These are phyloP conservation scores for Domatiomyces catenatus DNA, from an alignment of 2,329 filamentous ascomycete genomes.

Conservation along the genomic window DNA sequence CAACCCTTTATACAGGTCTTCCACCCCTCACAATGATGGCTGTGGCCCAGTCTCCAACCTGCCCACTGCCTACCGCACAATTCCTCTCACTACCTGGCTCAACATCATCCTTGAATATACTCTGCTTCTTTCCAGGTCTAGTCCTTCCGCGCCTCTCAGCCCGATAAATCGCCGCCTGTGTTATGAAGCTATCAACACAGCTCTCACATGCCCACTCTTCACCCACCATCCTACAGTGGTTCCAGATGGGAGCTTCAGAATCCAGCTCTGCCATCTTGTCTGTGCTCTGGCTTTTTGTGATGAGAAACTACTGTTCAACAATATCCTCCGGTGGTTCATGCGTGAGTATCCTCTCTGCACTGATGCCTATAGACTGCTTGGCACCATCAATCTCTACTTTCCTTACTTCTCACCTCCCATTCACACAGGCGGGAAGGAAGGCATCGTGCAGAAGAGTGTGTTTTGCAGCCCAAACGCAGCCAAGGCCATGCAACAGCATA, in stretches of 20 bases:
- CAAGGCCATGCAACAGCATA: slow-evolving; percentile 59
- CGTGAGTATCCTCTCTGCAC: slow-evolving; percentile 64
- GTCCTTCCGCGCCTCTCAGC: slow-evolving; percentile 1
- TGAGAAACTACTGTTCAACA: slow-evolving; percentile 55
- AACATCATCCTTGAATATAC: slow-evolving; percentile 83
- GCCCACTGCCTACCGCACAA: slow-evolving; percentile 48
- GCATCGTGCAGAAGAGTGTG: slow-evolving; percentile 22
- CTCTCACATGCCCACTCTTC: slow-evolving; percentile 69
- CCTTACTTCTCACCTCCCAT: slow-evolving; percentile 42
- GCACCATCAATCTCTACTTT: slow-evolving; percentile 59
- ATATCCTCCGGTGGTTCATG: slow-evolving; percentile 64
- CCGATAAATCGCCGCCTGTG: slow-evolving; percentile 46
- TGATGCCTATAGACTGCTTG: slow-evolving; percentile 71
- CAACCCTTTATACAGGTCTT: background rate
- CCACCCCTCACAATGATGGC: background rate
- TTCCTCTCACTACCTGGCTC: slow-evolving; percentile 72
- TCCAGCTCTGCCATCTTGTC: slow-evolving; percentile 63
- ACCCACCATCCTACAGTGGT: slow-evolving; percentile 51
- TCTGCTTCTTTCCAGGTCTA: slow-evolving; percentile 47
- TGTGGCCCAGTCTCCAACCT: background rate
- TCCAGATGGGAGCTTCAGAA: slow-evolving; percentile 36
- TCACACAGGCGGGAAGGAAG: slow-evolving; percentile 28
- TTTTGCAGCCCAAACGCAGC: slow-evolving; percentile 39
- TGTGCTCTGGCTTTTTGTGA: slow-evolving; percentile 74
- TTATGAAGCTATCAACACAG: slow-evolving; percentile 66